Base-by-base conservation (phyloP, 345 rosid species). In the Pelargonium nanum region DNA sequence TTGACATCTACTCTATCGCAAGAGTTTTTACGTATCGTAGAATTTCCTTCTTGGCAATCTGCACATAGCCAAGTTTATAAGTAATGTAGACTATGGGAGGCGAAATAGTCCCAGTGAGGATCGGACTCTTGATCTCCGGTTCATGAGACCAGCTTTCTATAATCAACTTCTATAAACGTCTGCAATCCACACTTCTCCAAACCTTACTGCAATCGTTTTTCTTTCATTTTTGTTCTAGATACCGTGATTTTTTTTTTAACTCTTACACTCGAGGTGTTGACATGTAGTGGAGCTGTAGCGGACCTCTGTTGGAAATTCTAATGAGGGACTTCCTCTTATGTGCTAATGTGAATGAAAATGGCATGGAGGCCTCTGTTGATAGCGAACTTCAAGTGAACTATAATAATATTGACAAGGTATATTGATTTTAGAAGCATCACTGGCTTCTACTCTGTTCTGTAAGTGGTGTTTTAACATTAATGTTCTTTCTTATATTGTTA, bases 351-450 rank as follows among this genome's bases (percentile, higher is more conserved):
- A 71, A 80, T 62, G 74, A 76, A 70, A 75, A 64, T 64, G 61
- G 70, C 63, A 45, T 79, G 64, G 83, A 83, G 68, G 61, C 82
- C 76, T 73, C 78, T 56, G 64, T 78, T 51, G 51, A 75, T 28
- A 77, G 88, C 78, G 85, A 83, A 64, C 78, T 91, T 78, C 83
- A 85, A 79, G 85, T 78, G 55, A 88, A 88, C 66, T 91, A 88
- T 74, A 85, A 85, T 70, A 88, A 91, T 67, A 79, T 86, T 73
- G 85, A 80, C 77, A 91, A 88, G 95, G 98, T 91, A 75, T 40
- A 24, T 56, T 57, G 53, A 22, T 57, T 48, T 40, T 51, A 22
- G 13, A 45, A 55, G 1, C 22, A n/a, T 60, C 24, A 40, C 19
- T 53, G 17, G 22, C 9, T 16, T 62, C 6, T 30, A 48, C 22